Evolutionary conservation across 2,329 filamentous ascomycete genomes (phyloP).

Genomic region (Ophiostoma quercus): DNA sequence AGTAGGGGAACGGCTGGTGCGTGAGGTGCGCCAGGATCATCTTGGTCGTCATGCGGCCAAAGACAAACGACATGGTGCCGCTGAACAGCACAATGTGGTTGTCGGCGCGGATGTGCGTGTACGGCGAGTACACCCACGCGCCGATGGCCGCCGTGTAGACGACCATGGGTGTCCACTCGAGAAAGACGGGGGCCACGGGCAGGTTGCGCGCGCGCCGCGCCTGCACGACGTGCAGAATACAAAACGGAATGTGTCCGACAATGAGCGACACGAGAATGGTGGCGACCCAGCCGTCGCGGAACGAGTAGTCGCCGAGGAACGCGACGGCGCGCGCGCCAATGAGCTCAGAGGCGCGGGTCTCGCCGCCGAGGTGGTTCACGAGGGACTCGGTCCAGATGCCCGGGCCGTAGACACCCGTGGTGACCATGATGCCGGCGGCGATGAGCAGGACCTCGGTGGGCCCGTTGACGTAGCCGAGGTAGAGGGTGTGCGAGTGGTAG

Average conservation of each 20-base stretch:
- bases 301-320: slow-evolving; percentile 63
- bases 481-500: slow-evolving; percentile 95
- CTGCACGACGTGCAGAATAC: slow-evolving; percentile 76
- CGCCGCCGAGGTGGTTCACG: slow-evolving; percentile 59
- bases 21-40: slow-evolving; percentile 96
- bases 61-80: slow-evolving; percentile 91
- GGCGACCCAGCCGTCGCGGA: slow-evolving; percentile 83
- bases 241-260: slow-evolving; percentile 76
- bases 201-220: slow-evolving; percentile 68
- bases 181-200: slow-evolving; percentile 74
- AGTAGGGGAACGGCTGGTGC: slow-evolving; percentile 89
- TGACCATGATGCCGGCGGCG: slow-evolving; percentile 77
- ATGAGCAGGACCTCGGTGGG: slow-evolving; percentile 93
- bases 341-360: slow-evolving; percentile 27
- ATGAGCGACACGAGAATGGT: slow-evolving; percentile 62
- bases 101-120: slow-evolving; percentile 72
- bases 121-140: slow-evolving; percentile 83
- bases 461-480: slow-evolving; percentile 93
- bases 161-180: slow-evolving; percentile 89
- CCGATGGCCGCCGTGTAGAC: slow-evolving; percentile 70
- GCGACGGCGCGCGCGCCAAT: slow-evolving; percentile 48
- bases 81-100: slow-evolving; percentile 92
- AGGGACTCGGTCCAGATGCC: slow-evolving; percentile 78
- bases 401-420: slow-evolving; percentile 83
- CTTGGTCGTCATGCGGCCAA: slow-evolving; percentile 97